Percentiles rank a stretch among this genome's conserved stretches.
Evolutionary conservation across 345 rosid genomes (phyloP).

Genomic region (Camelina sativa): DNA sequence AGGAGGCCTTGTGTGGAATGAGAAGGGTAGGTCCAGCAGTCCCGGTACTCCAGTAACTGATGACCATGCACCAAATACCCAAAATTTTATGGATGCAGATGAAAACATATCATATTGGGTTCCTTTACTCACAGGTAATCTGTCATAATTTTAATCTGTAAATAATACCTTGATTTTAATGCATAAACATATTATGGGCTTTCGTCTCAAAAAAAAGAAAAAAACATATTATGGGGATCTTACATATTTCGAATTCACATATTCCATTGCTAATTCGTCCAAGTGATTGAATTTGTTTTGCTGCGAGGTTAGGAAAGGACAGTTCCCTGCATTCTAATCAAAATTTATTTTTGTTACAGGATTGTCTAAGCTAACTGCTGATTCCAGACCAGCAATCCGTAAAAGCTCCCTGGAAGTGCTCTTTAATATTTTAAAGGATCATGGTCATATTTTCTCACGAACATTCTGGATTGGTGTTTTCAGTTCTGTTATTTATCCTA

Average conservation of each 20-base stretch:
- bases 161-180: neutral
- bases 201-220: too few species aligned
- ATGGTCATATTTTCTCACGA: slow-evolving; percentile 87
- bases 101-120: slow-evolving; percentile 85
- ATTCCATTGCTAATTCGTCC: slow-evolving; percentile 6
- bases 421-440: slow-evolving; percentile 93
- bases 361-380: slow-evolving; percentile 77
- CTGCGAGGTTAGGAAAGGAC: slow-evolving; percentile 28
- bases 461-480: slow-evolving; percentile 72
- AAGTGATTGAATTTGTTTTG: slow-evolving; percentile 17
- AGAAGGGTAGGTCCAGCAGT: slow-evolving; percentile 54
- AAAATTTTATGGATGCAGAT: slow-evolving; percentile 56
- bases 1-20: slow-evolving; percentile 77
- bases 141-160: slow-evolving; percentile 24
- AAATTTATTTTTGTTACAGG: slow-evolving; percentile 59
- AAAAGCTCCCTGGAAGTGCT: slow-evolving; percentile 93
- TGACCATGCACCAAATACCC: slow-evolving; percentile 49
- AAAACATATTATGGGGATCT: slow-evolving; percentile 3
- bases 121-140: slow-evolving; percentile 87
- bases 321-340: slow-evolving; percentile 28
- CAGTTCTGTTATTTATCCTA: slow-evolving; percentile 64
- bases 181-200: too few species aligned
- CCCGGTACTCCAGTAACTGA: slow-evolving; percentile 41
- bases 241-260: slow-evolving; percentile 12
- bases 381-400: slow-evolving; percentile 79